Evolutionary conservation across 1,284 basidiomycete genomes (phyloP).

Genomic region (Pulveroboletus sp.): DNA sequence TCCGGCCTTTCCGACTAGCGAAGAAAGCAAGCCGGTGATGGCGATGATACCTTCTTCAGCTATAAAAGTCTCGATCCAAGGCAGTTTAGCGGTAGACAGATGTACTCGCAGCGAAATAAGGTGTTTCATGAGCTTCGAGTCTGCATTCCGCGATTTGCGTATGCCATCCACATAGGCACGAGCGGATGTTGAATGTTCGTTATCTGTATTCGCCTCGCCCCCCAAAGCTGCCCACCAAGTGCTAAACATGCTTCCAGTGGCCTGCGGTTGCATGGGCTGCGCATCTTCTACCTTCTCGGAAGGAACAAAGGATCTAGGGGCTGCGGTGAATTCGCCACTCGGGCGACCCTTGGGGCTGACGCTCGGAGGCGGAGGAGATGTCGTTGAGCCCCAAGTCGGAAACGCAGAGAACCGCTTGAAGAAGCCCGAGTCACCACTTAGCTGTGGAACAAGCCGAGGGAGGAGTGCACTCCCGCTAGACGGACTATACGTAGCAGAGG

Average conservation of each 20-base stretch:
- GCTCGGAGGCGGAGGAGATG: slow-evolving; percentile 35
- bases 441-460: slow-evolving; percentile 63
- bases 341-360: slow-evolving; percentile 37
- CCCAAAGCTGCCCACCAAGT: slow-evolving; percentile 73
- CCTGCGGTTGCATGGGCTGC: slow-evolving; percentile 58
- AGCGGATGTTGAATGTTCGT: slow-evolving; percentile 49
- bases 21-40: slow-evolving; percentile 57
- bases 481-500: slow-evolving; percentile 60
- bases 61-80: slow-evolving; percentile 82
- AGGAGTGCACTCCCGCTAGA: slow-evolving; percentile 55
- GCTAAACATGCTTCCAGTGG: slow-evolving; percentile 73
- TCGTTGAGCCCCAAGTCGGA: slow-evolving; percentile 57
- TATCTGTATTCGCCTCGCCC: slow-evolving; percentile 44
- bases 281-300: slow-evolving; percentile 38
- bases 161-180: slow-evolving; percentile 64
- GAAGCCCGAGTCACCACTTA: slow-evolving; percentile 66
- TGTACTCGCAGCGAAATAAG: slow-evolving; percentile 85
- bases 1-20: slow-evolving; percentile 62
- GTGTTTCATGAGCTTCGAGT: slow-evolving; percentile 71
- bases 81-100: slow-evolving; percentile 77
- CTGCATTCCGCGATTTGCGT: slow-evolving; percentile 50
- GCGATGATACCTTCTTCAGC: slow-evolving; percentile 67
- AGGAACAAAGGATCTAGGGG: slow-evolving; percentile 14
- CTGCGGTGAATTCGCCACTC: slow-evolving; percentile 42
- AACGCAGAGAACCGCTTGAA: slow-evolving; percentile 74